Conservation (phyloP, 2,329 filamentous ascomycete species). For the Clathrospora elynae region DNA sequence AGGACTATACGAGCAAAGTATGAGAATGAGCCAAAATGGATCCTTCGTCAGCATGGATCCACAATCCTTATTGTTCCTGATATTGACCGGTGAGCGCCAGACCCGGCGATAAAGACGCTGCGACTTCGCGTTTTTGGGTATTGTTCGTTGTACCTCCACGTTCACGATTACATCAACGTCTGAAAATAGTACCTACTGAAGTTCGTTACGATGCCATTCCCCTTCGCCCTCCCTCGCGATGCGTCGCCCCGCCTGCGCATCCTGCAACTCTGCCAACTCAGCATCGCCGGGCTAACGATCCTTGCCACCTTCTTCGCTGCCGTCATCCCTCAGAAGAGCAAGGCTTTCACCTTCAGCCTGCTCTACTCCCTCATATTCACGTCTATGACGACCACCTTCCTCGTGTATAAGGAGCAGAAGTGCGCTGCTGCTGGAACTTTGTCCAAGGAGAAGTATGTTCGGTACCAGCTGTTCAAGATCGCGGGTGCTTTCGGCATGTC, state of each 20-base stretch:
- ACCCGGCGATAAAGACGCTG: slow-evolving; percentile 19
- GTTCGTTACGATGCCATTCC: slow-evolving; percentile 12
- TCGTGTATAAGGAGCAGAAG: slow-evolving; percentile 27
- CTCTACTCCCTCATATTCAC: slow-evolving; percentile 29
- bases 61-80: slow-evolving; percentile 4
- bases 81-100: slow-evolving; percentile 30
- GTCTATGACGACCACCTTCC: slow-evolving; percentile 24
- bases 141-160: no score
- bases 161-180: not conserved
- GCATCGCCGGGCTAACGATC: slow-evolving; percentile 19
- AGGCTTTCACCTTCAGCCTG: slow-evolving; percentile 31
- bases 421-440: slow-evolving; percentile 22
- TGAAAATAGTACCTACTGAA: not conserved
- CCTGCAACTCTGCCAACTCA: slow-evolving; percentile 26
- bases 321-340: slow-evolving; percentile 25
- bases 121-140: slow-evolving; percentile 1
- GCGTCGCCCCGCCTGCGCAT: slow-evolving; percentile 26
- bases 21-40: slow-evolving; percentile 12
- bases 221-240: slow-evolving; percentile 8
- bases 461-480: slow-evolving; percentile 33
- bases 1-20: slow-evolving; percentile 15
- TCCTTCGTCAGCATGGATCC: slow-evolving; percentile 5
- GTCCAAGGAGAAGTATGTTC: slow-evolving; percentile 29
- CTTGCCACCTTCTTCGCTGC: slow-evolving; percentile 25
- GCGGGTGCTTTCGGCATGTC: slow-evolving; percentile 22